A percentile compares a stretch with the other conserved stretches of the same genome.
Conservation (phyloP, 345 rosid genomes). For the Populus davidiana region DNA sequence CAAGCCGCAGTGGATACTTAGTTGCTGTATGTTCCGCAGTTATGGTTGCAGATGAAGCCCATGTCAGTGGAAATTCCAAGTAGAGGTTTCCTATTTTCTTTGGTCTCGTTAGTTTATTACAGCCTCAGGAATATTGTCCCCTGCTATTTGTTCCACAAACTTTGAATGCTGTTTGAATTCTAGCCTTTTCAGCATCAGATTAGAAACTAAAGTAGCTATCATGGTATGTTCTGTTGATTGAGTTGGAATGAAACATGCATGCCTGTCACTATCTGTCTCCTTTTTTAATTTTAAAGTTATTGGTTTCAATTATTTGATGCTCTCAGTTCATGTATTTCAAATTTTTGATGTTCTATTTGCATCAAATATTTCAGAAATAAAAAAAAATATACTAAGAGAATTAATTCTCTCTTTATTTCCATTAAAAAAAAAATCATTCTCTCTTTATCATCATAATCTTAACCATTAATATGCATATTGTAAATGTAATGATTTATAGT, state of each 20-base stretch:
- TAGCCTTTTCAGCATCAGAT: no score
- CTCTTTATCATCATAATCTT: background rate
- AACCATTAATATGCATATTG: background rate
- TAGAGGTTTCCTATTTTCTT: background rate
- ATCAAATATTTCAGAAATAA: no score
- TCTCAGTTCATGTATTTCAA: background rate
- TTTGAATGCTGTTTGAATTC: no score
- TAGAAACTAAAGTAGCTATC: no score
- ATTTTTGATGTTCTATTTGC: background rate
- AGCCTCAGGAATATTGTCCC: background rate
- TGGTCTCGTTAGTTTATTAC: background rate
- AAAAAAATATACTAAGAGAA: no score
- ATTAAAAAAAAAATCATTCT: background rate
- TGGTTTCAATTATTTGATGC: no score
- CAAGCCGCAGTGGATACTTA: constrained; percentile 19
- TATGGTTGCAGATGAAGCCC: background rate
- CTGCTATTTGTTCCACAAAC: no score
- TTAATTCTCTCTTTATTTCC: background rate
- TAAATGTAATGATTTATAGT: background rate
- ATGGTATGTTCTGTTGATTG: no score
- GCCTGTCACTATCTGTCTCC: background rate
- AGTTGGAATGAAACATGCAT: no score
- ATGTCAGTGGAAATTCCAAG: background rate
- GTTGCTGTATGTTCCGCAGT: background rate
- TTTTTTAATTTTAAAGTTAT: background rate